phyloP scores from a whole-genome alignment of 352 stramenopile species.

The Globisporangium nagaii region DNA sequence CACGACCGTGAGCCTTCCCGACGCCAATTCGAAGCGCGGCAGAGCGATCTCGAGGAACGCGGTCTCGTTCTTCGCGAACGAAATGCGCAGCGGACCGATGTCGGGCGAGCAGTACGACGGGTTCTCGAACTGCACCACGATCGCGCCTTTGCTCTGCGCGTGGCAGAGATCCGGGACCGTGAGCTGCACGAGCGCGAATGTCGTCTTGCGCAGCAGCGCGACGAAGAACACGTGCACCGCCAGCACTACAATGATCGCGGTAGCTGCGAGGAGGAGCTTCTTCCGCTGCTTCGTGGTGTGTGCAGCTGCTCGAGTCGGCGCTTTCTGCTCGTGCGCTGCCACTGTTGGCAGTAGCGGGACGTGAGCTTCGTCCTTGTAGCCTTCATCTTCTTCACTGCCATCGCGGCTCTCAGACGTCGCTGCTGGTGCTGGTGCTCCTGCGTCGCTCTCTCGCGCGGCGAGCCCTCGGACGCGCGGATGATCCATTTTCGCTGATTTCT shows the following conservation, averaged over 20 bases:
- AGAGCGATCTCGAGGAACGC: slow-evolving; percentile 40
- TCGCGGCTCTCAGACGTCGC: too few species aligned
- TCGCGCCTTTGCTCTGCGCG: slow-evolving; percentile 31
- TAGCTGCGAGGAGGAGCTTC: slow-evolving; percentile 18
- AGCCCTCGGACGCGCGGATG: neutral
- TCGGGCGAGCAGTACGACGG: slow-evolving; percentile 70
- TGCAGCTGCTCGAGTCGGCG: too few species aligned
- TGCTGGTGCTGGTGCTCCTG: neutral
- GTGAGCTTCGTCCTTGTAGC: neutral
- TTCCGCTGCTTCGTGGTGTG: too few species aligned
- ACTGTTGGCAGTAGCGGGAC: neutral
- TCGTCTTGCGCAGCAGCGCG: slow-evolving; percentile 54
- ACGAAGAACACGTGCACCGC: slow-evolving; percentile 63
- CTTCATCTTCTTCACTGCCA: neutral
- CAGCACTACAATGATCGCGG: slow-evolving; percentile 24
- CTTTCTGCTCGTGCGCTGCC: too few species aligned
- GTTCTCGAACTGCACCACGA: slow-evolving; percentile 61
- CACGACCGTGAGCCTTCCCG: slow-evolving; percentile 45
- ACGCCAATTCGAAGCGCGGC: slow-evolving; percentile 46
- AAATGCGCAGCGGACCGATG: slow-evolving; percentile 49
- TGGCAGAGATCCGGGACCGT: slow-evolving; percentile 75
- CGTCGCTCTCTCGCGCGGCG: neutral
- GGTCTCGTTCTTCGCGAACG: slow-evolving; percentile 47
- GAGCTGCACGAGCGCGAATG: slow-evolving; percentile 42
- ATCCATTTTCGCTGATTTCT: too few species aligned